Evolutionary conservation across 73 alveolate genomes (phyloP), one percentile per base, ranked within the genome.

Genomic region (Tetrahymena elliotti): DNA sequence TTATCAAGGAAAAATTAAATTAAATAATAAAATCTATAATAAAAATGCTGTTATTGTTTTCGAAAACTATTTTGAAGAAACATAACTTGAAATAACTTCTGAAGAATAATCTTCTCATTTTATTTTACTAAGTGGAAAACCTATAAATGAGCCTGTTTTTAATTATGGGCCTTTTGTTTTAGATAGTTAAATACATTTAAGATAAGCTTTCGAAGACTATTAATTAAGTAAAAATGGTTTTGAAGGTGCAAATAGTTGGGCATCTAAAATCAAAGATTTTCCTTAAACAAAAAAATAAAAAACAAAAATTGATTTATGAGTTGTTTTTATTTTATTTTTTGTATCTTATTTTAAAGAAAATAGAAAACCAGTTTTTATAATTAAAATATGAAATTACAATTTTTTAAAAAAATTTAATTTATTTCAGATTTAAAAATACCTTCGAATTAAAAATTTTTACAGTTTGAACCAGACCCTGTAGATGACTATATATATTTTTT

Each of bases 201-300:
- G 93, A 24, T 41, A 97, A 88, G 95, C 99, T 1, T 88, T 94
- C 84, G 52, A 83, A 20, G 99, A 97, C 83, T 97, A 84, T 54
- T 82, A 41, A 53, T 36, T 35, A 6, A 97, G 98, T 10, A 52
- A 93, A 83, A 97, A 97, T 97, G 99, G 99, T 31, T 97, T 97
- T 93, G 99, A 97, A 93, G 98, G 98, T 5, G 95, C 98, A 27
- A 54, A 38, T 22, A 36, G 83, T 11, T 97, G 99, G 99, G 83
- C 96, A 18, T 95, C 98, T 5, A 40, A 95, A 24, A 97, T 96
- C 1, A 68, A 68, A 68, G 22, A 68, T 68, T 68, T 68, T 11
- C 88, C 88, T n/a, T 68, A 68, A 68, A 68, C 88, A 3, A 68
- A 31, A 31, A 68, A 47, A 47, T 18, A 68, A 36, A 3, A 10